phyloP scores from a whole-genome alignment of 78 protist species.

The Dictyostelium intermedium region DNA sequence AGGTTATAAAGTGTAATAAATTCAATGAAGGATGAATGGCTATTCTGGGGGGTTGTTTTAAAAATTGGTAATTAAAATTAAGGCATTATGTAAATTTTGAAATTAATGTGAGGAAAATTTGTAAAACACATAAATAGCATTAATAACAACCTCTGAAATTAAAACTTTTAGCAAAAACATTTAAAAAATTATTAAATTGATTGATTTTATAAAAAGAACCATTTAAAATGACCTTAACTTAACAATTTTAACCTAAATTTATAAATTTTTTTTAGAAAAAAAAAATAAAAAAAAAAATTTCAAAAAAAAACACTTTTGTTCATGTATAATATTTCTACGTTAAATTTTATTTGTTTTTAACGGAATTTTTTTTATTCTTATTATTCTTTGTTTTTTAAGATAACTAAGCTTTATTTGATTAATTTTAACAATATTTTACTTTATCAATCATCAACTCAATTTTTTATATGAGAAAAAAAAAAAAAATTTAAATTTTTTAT shows the following conservation, averaged over 20 bases:
- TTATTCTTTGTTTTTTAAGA: background rate
- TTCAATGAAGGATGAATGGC: background rate
- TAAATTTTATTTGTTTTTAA: background rate
- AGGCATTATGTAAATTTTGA: background rate
- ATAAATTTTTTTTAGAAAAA: background rate
- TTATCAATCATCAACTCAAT: background rate
- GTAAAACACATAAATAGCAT: background rate
- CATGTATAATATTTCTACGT: too few relatives aligned
- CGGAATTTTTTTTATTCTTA: background rate
- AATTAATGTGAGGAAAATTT: background rate
- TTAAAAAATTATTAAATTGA: background rate
- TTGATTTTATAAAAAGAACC: background rate
- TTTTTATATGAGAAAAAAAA: slow-evolving; percentile 1
- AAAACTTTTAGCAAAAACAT: background rate
- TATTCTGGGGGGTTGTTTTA: background rate
- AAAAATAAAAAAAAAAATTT: background rate
- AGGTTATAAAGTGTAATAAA: background rate
- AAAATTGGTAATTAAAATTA: background rate
- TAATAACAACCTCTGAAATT: background rate
- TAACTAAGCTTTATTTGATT: background rate
- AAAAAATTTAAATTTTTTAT: background rate
- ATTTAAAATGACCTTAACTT: background rate
- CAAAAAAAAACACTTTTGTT: background rate
- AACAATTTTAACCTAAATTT: background rate
- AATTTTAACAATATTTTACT: background rate